A percentile compares a stretch with the other conserved stretches of the same genome.
Evolutionary conservation across 2,329 filamentous ascomycete species (phyloP).

Genomic region (Talaromyces sp.): DNA sequence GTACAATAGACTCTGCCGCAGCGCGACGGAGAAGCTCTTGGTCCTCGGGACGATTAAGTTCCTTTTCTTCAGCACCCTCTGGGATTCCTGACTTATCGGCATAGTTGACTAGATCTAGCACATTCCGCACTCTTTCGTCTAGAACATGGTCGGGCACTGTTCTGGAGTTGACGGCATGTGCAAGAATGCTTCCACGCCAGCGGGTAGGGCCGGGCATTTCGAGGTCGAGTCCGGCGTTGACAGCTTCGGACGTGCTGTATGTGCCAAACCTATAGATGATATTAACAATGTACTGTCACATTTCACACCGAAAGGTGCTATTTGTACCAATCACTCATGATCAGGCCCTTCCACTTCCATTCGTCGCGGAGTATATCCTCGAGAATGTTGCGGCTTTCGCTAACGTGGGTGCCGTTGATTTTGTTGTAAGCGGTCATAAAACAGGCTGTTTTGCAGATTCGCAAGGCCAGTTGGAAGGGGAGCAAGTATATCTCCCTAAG

Average conservation of each 20-base stretch:
- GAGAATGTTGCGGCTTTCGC: conserved; percentile 37
- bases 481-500: conserved; percentile 59
- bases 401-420: conserved; percentile 46
- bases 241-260: conserved; percentile 40
- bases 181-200: conserved; percentile 35
- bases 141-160: conserved; percentile 52
- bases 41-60: conserved; percentile 55
- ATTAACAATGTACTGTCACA: not conserved
- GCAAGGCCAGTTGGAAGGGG: conserved; percentile 57
- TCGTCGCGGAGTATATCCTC: conserved; percentile 40
- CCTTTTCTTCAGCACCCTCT: conserved; percentile 50
- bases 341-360: conserved; percentile 41
- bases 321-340: conserved; percentile 42
- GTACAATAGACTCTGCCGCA: conserved; percentile 63
- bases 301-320: not conserved
- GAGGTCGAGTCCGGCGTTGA: conserved; percentile 41
- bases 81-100: conserved; percentile 49
- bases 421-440: conserved; percentile 57
- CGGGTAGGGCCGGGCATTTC: conserved; percentile 44
- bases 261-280: conserved; percentile 34
- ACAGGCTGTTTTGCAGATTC: conserved; percentile 49
- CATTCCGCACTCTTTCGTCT: conserved; percentile 52
- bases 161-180: conserved; percentile 46
- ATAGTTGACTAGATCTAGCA: conserved; percentile 56
- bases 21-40: conserved; percentile 59